These are phyloP conservation scores for Aphanocladium album DNA, from an alignment of 2,329 filamentous ascomycete species.

Conservation along the genomic window DNA sequence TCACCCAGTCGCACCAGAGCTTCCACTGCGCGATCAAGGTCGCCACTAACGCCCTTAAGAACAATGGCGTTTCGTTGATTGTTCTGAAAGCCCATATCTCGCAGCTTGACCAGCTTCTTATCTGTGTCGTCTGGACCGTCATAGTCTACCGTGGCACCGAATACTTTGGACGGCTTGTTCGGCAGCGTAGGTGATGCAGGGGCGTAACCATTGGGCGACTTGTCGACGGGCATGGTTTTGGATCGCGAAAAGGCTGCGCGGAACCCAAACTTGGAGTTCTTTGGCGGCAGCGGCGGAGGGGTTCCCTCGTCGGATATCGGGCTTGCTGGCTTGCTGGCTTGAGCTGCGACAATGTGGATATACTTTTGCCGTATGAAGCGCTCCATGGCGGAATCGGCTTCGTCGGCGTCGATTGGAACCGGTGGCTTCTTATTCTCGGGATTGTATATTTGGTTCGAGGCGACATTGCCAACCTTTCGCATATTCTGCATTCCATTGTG, in stretches of 20 bases:
- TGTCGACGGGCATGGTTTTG: slow-evolving; percentile 51
- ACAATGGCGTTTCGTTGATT: slow-evolving; percentile 75
- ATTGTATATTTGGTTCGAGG: slow-evolving; percentile 87
- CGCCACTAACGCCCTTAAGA: slow-evolving; percentile 76
- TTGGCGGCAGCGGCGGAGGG: slow-evolving; percentile 57
- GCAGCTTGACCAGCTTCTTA: slow-evolving; percentile 68
- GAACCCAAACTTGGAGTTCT: slow-evolving; percentile 57
- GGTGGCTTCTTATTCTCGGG: slow-evolving; percentile 76
- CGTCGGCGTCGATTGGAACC: slow-evolving; percentile 84
- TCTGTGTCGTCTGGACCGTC: slow-evolving; percentile 58
- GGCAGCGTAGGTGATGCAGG: slow-evolving; percentile 35
- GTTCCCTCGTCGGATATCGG: slow-evolving; percentile 52
- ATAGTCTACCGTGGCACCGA: slow-evolving; percentile 62
- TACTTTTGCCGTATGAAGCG: slow-evolving; percentile 95
- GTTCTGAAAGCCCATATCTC: slow-evolving; percentile 90
- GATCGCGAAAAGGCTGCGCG: slow-evolving; percentile 60
- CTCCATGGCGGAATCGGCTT: slow-evolving; percentile 92
- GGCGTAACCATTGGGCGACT: slow-evolving; percentile 24
- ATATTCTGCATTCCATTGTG: slow-evolving; percentile 60
- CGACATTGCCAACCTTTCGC: slow-evolving; percentile 82
- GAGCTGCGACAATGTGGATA: slow-evolving; percentile 49
- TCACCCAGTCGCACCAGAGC: slow-evolving; percentile 79
- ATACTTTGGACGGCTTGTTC: slow-evolving; percentile 63
- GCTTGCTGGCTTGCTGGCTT: slow-evolving; percentile 35
- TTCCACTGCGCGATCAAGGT: slow-evolving; percentile 81